Conservation (phyloP, 2,329 filamentous ascomycete genomes). For the Davidsoniella neocaledoniae region DNA sequence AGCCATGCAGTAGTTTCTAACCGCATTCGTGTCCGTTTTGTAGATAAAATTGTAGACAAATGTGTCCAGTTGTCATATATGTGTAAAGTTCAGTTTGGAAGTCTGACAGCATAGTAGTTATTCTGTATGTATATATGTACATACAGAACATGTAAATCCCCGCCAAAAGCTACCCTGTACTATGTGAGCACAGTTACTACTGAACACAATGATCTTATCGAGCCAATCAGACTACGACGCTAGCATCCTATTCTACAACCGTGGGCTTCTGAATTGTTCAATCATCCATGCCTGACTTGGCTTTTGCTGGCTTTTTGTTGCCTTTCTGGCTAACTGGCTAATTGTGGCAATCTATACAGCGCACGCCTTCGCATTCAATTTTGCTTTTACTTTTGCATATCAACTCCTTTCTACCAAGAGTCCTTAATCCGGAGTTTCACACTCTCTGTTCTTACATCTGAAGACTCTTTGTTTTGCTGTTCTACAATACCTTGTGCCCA, state of each 20-base stretch:
- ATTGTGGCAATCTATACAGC: background rate
- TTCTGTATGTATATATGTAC: background rate
- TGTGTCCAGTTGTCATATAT: background rate
- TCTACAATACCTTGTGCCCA: background rate
- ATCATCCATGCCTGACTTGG: background rate
- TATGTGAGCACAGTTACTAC: background rate
- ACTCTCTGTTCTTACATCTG: background rate
- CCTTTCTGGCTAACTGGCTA: conserved; percentile 3
- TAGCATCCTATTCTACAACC: background rate
- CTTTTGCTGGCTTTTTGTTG: background rate
- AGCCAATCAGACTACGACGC: conserved; percentile 1
- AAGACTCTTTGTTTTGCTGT: background rate
- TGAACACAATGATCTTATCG: conserved; percentile 1
- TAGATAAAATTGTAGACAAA: background rate
- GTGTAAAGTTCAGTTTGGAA: background rate
- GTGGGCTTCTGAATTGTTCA: conserved; percentile 2
- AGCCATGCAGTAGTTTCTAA: background rate
- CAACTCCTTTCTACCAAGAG: background rate
- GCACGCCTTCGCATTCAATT: background rate
- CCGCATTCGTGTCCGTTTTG: conserved; percentile 4
- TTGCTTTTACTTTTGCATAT: background rate
- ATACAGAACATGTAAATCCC: background rate
- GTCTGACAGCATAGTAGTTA: background rate
- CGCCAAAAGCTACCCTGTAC: background rate
- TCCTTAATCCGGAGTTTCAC: background rate